Evolutionary conservation across 176 grass and related monocot species (phyloP).

Genomic region (Carex myosuroides): DNA sequence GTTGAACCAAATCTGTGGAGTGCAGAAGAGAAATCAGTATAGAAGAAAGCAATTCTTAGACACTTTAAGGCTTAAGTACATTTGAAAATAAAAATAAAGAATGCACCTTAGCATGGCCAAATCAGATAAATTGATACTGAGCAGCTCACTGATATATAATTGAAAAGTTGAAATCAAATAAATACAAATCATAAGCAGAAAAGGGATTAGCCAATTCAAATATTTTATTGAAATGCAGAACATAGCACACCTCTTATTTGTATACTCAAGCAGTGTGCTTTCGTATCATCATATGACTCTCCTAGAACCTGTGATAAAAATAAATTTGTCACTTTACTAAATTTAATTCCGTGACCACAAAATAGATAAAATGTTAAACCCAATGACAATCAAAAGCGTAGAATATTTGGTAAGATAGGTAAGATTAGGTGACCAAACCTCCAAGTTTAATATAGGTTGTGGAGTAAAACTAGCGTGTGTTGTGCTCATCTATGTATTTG

Average conservation of each 20-base stretch:
- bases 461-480: too few relatives aligned
- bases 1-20: too few relatives aligned
- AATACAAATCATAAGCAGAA: neutral
- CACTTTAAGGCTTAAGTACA: too few relatives aligned
- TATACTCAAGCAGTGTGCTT: constrained; percentile 32
- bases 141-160: constrained; percentile 26
- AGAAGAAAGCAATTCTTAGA: too few relatives aligned
- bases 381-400: neutral
- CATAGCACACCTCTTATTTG: constrained; percentile 20
- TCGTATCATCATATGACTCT: constrained; percentile 19
- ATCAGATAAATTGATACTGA: too few relatives aligned
- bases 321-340: neutral
- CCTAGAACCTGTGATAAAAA: constrained; percentile 29
- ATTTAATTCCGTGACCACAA: neutral
- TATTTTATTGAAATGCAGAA: neutral
- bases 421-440: too few relatives aligned
- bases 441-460: too few relatives aligned
- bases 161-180: constrained; percentile 15
- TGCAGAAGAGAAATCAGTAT: too few relatives aligned
- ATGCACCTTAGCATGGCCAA: too few relatives aligned
- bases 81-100: too few relatives aligned
- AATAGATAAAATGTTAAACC: neutral
- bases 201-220: neutral
- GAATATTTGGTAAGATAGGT: too few relatives aligned
- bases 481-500: too few relatives aligned